A percentile compares a stretch with the other conserved stretches of the same genome.
Conservation (phyloP, 345 rosid species). For the Lepidium sativum region DNA sequence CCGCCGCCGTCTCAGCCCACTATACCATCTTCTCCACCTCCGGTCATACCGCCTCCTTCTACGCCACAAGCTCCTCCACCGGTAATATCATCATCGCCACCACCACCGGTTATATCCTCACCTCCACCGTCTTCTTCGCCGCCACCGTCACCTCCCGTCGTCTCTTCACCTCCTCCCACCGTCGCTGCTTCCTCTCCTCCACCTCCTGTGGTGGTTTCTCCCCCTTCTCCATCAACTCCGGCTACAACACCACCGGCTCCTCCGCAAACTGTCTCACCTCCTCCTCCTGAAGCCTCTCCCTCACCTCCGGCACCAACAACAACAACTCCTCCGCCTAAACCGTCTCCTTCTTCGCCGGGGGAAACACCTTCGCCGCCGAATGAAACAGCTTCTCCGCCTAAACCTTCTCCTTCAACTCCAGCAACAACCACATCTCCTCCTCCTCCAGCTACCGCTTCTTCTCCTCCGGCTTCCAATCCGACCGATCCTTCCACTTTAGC, state of each 20-base stretch:
- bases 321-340: slow-evolving; percentile 32
- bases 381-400: slow-evolving; percentile 34
- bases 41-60: slow-evolving; percentile 35
- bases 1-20: slow-evolving; percentile 34
- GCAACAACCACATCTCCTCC: slow-evolving; percentile 34
- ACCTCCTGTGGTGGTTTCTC: slow-evolving; percentile 18
- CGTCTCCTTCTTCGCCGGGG: slow-evolving; percentile 43
- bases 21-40: slow-evolving; percentile 40
- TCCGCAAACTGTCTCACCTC: slow-evolving; percentile 35
- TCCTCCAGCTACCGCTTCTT: slow-evolving; percentile 29
- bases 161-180: slow-evolving; percentile 41
- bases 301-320: slow-evolving; percentile 35
- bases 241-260: slow-evolving; percentile 47
- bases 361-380: slow-evolving; percentile 42
- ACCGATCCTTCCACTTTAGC: slow-evolving; percentile 47
- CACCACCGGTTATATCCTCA: slow-evolving; percentile 38
- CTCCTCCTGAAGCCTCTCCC: slow-evolving; percentile 34
- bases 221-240: slow-evolving; percentile 40
- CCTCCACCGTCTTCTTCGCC: slow-evolving; percentile 39
- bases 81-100: slow-evolving; percentile 29
- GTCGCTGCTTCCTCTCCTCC: slow-evolving; percentile 43
- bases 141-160: slow-evolving; percentile 36
- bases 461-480: slow-evolving; percentile 44
- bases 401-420: no score
- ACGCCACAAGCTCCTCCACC: slow-evolving; percentile 42